A percentile compares a stretch with the other conserved stretches of the same genome.
Evolutionary conservation across 768 basidiomycete species (phyloP).

Genomic region (Rhizopogon vulgaris): DNA sequence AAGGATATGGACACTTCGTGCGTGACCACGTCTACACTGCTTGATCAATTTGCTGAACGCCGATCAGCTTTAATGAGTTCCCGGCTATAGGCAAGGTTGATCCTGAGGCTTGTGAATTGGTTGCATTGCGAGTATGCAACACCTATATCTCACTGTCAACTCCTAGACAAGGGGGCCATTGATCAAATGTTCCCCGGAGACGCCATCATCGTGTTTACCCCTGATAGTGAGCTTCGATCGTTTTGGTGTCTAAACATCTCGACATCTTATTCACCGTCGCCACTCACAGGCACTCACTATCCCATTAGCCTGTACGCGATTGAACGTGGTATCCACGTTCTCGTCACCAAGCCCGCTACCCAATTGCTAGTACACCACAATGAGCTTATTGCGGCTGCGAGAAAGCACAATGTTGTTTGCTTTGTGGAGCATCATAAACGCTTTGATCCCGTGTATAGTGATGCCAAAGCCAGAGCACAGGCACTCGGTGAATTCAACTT

Average conservation of each 20-base stretch:
- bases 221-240: constrained; percentile 57
- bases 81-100: constrained; percentile 66
- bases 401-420: constrained; percentile 75
- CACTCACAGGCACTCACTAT: constrained; percentile 65
- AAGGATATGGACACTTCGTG: constrained; percentile 83
- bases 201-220: constrained; percentile 91
- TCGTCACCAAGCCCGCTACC: constrained; percentile 91
- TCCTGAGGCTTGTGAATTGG: constrained; percentile 74
- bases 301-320: constrained; percentile 84
- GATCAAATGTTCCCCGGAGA: constrained; percentile 72
- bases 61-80: constrained; percentile 65
- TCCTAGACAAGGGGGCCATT: constrained; percentile 78
- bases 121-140: constrained; percentile 1
- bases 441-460: constrained; percentile 89
- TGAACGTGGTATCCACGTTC: constrained; percentile 78
- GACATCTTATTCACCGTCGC: neutral
- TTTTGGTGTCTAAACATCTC: neutral
- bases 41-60: neutral
- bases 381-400: constrained; percentile 68
- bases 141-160: neutral
- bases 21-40: constrained; percentile 16
- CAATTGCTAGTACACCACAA: constrained; percentile 81
- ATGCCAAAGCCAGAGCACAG: constrained; percentile 74
- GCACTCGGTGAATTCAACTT: constrained; percentile 89
- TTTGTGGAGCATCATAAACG: constrained; percentile 96